A percentile compares a stretch with the other conserved stretches of the same genome.
Conservation (phyloP, 2,329 filamentous ascomycete genomes). For the Fusarium hainanense region DNA sequence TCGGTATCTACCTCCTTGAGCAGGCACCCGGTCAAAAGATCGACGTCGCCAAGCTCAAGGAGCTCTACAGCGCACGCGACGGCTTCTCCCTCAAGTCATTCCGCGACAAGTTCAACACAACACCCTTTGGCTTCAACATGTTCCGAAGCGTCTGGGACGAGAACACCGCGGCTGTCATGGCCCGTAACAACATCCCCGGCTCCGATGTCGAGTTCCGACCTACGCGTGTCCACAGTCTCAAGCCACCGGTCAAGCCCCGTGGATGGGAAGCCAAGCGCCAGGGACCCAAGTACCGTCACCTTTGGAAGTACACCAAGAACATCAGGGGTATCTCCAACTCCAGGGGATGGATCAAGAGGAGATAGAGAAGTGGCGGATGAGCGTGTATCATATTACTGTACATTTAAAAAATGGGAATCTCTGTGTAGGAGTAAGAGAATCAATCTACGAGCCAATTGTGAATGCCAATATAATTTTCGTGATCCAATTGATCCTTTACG, state of each 20-base stretch:
- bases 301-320: conserved; percentile 73
- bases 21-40: conserved; percentile 72
- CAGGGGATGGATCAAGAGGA: conserved; percentile 56
- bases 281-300: conserved; percentile 71
- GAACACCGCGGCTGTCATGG: conserved; percentile 87
- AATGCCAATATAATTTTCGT: background rate
- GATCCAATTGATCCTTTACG: background rate
- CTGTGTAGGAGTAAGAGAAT: conserved; percentile 35
- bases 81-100: conserved; percentile 81
- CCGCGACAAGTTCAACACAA: conserved; percentile 74
- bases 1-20: conserved; percentile 85
- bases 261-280: conserved; percentile 75
- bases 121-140: conserved; percentile 82
- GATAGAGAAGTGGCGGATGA: conserved; percentile 39
- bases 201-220: conserved; percentile 87
- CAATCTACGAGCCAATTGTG: conserved; percentile 5
- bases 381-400: conserved; percentile 45
- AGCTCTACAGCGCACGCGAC: conserved; percentile 66
- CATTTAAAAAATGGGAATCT: conserved; percentile 44
- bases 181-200: conserved; percentile 77
- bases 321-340: conserved; percentile 61
- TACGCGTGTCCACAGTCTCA: conserved; percentile 77
- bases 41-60: conserved; percentile 67
- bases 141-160: conserved; percentile 95
- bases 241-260: conserved; percentile 68